Percentiles rank a stretch among this genome's conserved stretches.
Evolutionary conservation across 2,329 filamentous ascomycete genomes (phyloP).

Genomic region (Westerdykella ornata): DNA sequence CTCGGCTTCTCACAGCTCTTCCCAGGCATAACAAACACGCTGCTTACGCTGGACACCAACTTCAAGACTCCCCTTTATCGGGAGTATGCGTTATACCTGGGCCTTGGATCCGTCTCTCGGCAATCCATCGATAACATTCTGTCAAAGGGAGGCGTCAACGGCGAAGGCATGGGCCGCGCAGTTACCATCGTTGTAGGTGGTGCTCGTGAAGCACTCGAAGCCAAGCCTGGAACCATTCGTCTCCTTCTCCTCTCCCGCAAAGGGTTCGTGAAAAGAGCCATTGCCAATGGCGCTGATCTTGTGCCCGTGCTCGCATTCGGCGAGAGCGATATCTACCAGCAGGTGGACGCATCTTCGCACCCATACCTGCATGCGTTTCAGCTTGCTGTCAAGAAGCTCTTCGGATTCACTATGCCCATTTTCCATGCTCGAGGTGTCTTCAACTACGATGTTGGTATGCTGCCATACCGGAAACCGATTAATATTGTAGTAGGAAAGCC

Average conservation of each 20-base stretch:
- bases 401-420: constrained; percentile 88
- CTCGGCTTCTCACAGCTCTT: constrained; percentile 82
- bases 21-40: constrained; percentile 87
- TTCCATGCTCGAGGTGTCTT: constrained; percentile 89
- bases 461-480: constrained; percentile 83
- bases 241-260: constrained; percentile 79
- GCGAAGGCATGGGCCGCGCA: constrained; percentile 83
- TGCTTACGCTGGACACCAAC: constrained; percentile 91
- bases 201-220: constrained; percentile 84
- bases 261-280: constrained; percentile 88
- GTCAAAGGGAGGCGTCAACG: constrained; percentile 67
- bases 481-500: constrained; percentile 86
- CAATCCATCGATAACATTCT: constrained; percentile 88
- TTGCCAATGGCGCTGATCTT: constrained; percentile 85
- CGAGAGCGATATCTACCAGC: constrained; percentile 93
- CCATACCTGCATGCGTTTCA: constrained; percentile 75
- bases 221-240: constrained; percentile 67
- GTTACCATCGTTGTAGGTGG: constrained; percentile 95
- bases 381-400: constrained; percentile 72
- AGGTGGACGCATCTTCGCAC: constrained; percentile 69
- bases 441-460: constrained; percentile 94
- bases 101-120: constrained; percentile 79
- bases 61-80: constrained; percentile 91
- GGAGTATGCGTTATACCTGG: constrained; percentile 87
- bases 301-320: constrained; percentile 90